phyloP scores from a whole-genome alignment of 805 yeast species.

The Sugiyamaella floridensis region DNA sequence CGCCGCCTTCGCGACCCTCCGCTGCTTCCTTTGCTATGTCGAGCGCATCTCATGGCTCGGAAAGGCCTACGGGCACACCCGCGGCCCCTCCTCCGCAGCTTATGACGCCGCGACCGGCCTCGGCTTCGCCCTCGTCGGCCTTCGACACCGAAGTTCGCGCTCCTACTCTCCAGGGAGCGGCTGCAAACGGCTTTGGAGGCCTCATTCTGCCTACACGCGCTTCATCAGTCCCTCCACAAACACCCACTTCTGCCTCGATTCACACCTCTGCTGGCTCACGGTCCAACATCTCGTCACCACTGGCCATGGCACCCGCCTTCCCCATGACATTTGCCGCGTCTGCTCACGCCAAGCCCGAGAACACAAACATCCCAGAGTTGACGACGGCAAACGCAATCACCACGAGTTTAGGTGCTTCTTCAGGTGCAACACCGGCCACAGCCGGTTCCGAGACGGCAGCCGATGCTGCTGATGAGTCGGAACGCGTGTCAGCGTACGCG shows the following conservation, averaged over 20 bases:
- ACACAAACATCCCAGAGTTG: conserved; percentile 1
- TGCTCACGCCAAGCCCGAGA: neutral
- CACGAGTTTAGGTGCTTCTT: neutral
- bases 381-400: conserved; percentile 9
- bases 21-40: neutral
- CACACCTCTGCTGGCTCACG: neutral
- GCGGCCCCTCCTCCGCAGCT: neutral
- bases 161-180: neutral
- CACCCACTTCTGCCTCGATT: neutral
- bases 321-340: neutral
- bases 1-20: neutral
- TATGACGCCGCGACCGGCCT: neutral
- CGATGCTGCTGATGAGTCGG: conserved; percentile 15
- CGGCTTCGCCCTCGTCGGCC: neutral
- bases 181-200: neutral
- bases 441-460: conserved; percentile 5
- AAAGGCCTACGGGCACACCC: neutral
- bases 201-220: neutral
- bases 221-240: neutral
- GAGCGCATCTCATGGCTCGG: neutral
- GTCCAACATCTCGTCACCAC: neutral
- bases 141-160: neutral
- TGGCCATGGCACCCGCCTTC: neutral
- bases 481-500: conserved; percentile 39
- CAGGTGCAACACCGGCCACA: conserved; percentile 1